A percentile compares a stretch with the other conserved stretches of the same genome.
Evolutionary conservation across 75 land plant species (phyloP).

Genomic region (Selaginella tamariscina): DNA sequence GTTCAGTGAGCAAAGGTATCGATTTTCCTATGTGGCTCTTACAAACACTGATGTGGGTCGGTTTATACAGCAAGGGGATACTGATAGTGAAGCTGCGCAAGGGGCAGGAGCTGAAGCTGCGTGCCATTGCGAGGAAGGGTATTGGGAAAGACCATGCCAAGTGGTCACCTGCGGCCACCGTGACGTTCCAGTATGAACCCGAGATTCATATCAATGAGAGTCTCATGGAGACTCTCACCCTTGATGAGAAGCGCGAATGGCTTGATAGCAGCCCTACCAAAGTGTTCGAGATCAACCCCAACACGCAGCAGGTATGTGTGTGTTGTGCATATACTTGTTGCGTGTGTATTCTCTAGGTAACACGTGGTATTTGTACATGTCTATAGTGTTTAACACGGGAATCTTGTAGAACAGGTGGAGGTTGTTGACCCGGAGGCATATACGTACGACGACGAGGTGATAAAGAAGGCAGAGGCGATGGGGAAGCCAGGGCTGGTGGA

Average conservation of each 20-base stretch:
- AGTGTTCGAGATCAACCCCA: slow-evolving; percentile 69
- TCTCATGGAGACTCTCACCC: slow-evolving; percentile 70
- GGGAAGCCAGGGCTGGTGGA: slow-evolving; percentile 92
- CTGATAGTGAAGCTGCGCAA: slow-evolving; percentile 86
- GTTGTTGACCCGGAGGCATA: slow-evolving; percentile 89
- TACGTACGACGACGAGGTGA: slow-evolving; percentile 86
- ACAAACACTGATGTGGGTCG: background rate
- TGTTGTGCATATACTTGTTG: too few relatives aligned
- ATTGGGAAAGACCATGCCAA: slow-evolving; percentile 98
- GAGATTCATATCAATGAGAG: slow-evolving; percentile 86
- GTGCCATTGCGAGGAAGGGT: slow-evolving; percentile 95
- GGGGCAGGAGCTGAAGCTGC: slow-evolving; percentile 81
- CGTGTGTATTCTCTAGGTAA: too few relatives aligned
- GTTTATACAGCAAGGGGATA: slow-evolving; percentile 52
- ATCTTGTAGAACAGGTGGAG: slow-evolving; percentile 42
- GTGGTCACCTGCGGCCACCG: slow-evolving; percentile 99
- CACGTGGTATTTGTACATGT: background rate
- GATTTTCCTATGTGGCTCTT: background rate
- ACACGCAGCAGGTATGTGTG: slow-evolving; percentile 52
- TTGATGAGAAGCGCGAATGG: slow-evolving; percentile 65
- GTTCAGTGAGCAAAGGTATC: slow-evolving; percentile 34
- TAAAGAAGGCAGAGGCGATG: slow-evolving; percentile 97
- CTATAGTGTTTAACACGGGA: too few relatives aligned
- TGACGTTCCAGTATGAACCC: slow-evolving; percentile 93
- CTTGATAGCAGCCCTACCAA: slow-evolving; percentile 92